Evolutionary conservation across 768 basidiomycete genomes (phyloP).

Genomic region (Tylopilus intermedius): DNA sequence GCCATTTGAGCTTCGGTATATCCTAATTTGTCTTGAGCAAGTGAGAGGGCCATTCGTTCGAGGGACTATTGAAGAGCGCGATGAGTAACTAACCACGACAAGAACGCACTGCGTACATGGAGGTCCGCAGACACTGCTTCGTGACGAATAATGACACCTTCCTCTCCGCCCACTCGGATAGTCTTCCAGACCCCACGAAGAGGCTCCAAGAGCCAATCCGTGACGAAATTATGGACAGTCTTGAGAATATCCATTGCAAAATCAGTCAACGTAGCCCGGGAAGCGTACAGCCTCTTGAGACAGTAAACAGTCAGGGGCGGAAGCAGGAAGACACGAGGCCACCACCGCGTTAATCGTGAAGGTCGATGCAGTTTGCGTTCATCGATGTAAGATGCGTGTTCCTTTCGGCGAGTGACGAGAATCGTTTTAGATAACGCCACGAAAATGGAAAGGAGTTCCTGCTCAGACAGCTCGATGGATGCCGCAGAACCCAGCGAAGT

Average conservation of each 20-base stretch:
- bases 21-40: slow-evolving; percentile 76
- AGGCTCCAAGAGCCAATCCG: slow-evolving; percentile 84
- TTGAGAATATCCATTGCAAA: slow-evolving; percentile 56
- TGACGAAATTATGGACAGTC: slow-evolving; percentile 68
- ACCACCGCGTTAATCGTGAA: slow-evolving; percentile 58
- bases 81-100: not conserved
- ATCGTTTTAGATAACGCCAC: slow-evolving; percentile 16
- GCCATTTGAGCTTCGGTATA: slow-evolving; percentile 62
- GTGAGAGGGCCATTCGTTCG: slow-evolving; percentile 85
- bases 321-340: slow-evolving; percentile 77
- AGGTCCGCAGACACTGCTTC: slow-evolving; percentile 85
- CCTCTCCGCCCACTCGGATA: slow-evolving; percentile 74
- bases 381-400: slow-evolving; percentile 29
- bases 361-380: slow-evolving; percentile 55
- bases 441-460: slow-evolving; percentile 13
- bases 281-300: slow-evolving; percentile 48
- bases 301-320: slow-evolving; percentile 62
- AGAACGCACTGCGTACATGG: slow-evolving; percentile 45
- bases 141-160: slow-evolving; percentile 66
- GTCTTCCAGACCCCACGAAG: slow-evolving; percentile 78
- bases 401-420: slow-evolving; percentile 27
- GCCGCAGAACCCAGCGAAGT: slow-evolving; percentile 14
- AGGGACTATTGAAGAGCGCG: slow-evolving; percentile 55
- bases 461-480: slow-evolving; percentile 11
- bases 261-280: slow-evolving; percentile 52